Base-by-base conservation (phyloP, 495 filamentous ascomycete genomes). In the Saxophila tyrrhenica region DNA sequence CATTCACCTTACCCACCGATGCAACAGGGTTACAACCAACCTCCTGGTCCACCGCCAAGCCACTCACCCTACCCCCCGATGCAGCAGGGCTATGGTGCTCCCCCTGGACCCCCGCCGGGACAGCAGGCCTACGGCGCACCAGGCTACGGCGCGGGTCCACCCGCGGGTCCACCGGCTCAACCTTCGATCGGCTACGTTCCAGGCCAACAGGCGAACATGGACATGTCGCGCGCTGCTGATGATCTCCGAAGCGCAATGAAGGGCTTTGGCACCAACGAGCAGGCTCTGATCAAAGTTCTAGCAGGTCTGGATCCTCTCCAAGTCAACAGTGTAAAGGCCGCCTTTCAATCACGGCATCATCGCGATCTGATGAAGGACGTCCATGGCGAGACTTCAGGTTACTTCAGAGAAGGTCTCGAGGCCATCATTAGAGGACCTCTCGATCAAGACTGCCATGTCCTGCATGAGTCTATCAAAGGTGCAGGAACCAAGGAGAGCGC, bases 241-340 rank as follows among this genome's bases (percentile, higher is more conserved):
- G 74, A 68, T 9, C 73, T 94, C 21, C 75, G 87, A 50, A 78
- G 77, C 60, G 87, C 91, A 1, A 94, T 94, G 85, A 94, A 94
- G 71, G 88, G 90, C 8, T 83, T 92, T 54, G 90, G 89, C 42
- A 95, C 90, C 0, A 81, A 95, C 61, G 89, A 95, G 66, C 79
- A 78, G 48, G 67, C 77, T 0, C 72, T 95, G 0, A 86, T 89
- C 60, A 68, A 70, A 0, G 69, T 83, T 16, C 71, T 97, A 20
- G 71, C 80, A 0, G 73, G 66, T 24, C 78, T 84, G 50, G 82
- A 94, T 54, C 84, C 88, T 2, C 70, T 85, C 13, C 83, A 90
- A 60, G 77, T 92, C 56, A 75, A 78, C 45, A 72, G 78, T 2
- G 73, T 96, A 48, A 81, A 85, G 38, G 59, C 77, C 10, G 73